These are phyloP conservation scores for Tardiomyces digboiensis DNA, from an alignment of 1,139 yeast genomes.

Conservation along the genomic window DNA sequence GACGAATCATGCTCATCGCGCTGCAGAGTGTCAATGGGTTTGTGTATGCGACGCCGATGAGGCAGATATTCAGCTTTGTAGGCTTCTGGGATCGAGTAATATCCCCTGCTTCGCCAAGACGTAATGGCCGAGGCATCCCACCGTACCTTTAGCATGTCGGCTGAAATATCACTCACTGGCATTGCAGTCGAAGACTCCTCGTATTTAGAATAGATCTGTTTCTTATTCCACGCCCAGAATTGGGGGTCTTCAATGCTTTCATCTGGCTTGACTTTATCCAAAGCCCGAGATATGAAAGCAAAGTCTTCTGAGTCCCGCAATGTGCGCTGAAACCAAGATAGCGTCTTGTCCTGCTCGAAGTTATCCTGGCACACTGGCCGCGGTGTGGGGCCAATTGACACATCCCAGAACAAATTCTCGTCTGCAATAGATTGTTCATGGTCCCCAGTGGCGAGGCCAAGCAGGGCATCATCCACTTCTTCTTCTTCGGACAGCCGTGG, in stretches of 20 bases:
- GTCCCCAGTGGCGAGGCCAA: background rate
- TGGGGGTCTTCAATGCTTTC: conserved; percentile 33
- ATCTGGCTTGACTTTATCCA: conserved; percentile 27
- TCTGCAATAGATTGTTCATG: background rate
- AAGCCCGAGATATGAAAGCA: conserved; percentile 37
- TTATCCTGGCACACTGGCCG: conserved; percentile 42
- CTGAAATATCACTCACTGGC: conserved; percentile 1
- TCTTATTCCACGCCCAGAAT: conserved; percentile 64
- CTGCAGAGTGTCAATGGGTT: conserved; percentile 26
- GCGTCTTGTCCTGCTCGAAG: conserved; percentile 28
- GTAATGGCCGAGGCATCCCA: conserved; percentile 18
- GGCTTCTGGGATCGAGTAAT: conserved; percentile 60
- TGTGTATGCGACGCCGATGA: conserved; percentile 53
- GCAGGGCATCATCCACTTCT: background rate
- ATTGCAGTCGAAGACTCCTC: background rate
- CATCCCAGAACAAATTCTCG: conserved; percentile 12
- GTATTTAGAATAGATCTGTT: conserved; percentile 18
- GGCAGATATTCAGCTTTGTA: conserved; percentile 72
- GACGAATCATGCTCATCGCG: conserved; percentile 23
- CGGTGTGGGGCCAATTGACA: conserved; percentile 26
- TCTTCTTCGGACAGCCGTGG: background rate
- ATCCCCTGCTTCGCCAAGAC: conserved; percentile 57
- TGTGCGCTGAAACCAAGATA: conserved; percentile 42
- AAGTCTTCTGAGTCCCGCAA: conserved; percentile 74
- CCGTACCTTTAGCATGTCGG: conserved; percentile 1